Percentiles rank a stretch among this genome's conserved stretches.
These are phyloP conservation scores for Phylloporus rhodoxanthus DNA, from an alignment of 768 basidiomycete species.

Conservation along the genomic window DNA sequence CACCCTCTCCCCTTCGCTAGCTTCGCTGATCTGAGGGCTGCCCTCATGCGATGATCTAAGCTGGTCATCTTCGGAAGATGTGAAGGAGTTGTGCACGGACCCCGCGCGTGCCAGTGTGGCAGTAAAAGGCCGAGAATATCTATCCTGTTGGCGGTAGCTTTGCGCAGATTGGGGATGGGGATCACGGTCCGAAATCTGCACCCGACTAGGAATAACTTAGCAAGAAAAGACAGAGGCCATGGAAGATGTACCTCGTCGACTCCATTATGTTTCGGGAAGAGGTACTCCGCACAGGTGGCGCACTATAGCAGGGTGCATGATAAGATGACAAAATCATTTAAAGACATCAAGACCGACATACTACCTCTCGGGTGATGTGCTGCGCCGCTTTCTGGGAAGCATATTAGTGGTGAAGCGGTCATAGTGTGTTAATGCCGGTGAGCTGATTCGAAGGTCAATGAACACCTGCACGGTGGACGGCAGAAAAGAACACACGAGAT, in stretches of 20 bases:
- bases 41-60: slow-evolving; percentile 25
- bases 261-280: slow-evolving; percentile 19
- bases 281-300: slow-evolving; percentile 8
- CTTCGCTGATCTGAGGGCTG: slow-evolving; percentile 29
- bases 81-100: slow-evolving; percentile 15
- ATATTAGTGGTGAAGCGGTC: slow-evolving; percentile 27
- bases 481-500: slow-evolving; percentile 27
- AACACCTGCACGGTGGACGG: slow-evolving; percentile 7
- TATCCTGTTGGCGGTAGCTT: slow-evolving; percentile 12
- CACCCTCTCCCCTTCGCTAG: slow-evolving; percentile 23
- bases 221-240: background rate
- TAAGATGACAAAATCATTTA: slow-evolving; percentile 7
- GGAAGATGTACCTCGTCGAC: slow-evolving; percentile 24
- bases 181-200: slow-evolving; percentile 18
- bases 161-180: slow-evolving; percentile 6
- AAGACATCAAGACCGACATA: slow-evolving; percentile 13
- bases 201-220: slow-evolving; percentile 17
- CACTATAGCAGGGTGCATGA: slow-evolving; percentile 8
- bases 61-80: slow-evolving; percentile 30
- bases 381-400: slow-evolving; percentile 30
- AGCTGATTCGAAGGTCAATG: slow-evolving; percentile 19
- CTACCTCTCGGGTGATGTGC: slow-evolving; percentile 28
- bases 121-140: slow-evolving; percentile 5
- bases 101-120: slow-evolving; percentile 8
- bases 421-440: slow-evolving; percentile 24